Percentiles rank a stretch among this genome's conserved stretches.
Evolutionary conservation across 1,284 basidiomycete genomes (phyloP).

Genomic region (Melampsora americana): DNA sequence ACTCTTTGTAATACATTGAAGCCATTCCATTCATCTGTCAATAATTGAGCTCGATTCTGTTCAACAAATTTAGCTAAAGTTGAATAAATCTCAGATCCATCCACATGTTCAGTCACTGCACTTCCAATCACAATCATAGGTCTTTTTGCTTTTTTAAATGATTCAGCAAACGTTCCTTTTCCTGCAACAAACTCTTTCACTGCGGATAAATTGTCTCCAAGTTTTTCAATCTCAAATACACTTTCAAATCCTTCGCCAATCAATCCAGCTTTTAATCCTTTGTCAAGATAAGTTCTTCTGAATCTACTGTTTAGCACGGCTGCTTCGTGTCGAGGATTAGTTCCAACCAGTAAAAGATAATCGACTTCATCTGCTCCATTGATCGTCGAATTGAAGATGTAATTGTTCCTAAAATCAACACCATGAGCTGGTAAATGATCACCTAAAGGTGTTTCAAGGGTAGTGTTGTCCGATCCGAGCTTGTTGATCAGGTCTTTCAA

Average conservation of each 20-base stretch:
- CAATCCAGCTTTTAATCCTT: conserved; percentile 76
- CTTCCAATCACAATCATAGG: conserved; percentile 92
- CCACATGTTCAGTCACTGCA: conserved; percentile 77
- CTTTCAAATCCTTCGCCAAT: conserved; percentile 89
- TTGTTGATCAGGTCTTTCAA: conserved; percentile 91
- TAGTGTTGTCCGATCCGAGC: conserved; percentile 91
- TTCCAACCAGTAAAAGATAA: conserved; percentile 87
- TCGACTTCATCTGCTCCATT: conserved; percentile 88
- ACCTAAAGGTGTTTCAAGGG: conserved; percentile 72
- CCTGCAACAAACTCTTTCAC: conserved; percentile 70
- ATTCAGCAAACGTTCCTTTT: conserved; percentile 75
- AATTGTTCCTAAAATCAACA: conserved; percentile 90
- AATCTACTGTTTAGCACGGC: conserved; percentile 96
- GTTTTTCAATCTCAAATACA: conserved; percentile 86
- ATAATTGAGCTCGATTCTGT: conserved; percentile 68
- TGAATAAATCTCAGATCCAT: conserved; percentile 76
- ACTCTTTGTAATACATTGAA: conserved; percentile 90
- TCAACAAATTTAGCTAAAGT: conserved; percentile 76
- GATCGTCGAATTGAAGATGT: conserved; percentile 94
- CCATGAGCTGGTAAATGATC: conserved; percentile 66
- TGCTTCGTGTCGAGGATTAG: conserved; percentile 95
- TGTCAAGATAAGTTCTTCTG: conserved; percentile 87
- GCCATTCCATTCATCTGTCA: conserved; percentile 92
- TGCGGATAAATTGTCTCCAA: conserved; percentile 75
- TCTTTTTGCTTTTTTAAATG: conserved; percentile 85